Percentiles rank a stretch among this genome's conserved stretches.
Conservation (phyloP, 2,329 filamentous ascomycete species). For the Xylaria sp. region DNA sequence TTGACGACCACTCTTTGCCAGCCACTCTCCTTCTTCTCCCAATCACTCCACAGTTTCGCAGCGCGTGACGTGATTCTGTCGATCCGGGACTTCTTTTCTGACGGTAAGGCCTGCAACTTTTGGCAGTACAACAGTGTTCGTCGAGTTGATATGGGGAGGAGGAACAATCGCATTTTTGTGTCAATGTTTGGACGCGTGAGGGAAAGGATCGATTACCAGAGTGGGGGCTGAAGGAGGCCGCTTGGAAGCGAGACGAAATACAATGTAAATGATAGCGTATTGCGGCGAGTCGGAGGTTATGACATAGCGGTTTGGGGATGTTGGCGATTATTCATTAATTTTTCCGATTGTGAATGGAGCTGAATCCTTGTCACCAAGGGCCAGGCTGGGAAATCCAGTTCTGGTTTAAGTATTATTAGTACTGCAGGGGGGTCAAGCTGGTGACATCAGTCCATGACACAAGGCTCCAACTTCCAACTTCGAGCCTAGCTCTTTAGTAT, state of each 20-base stretch:
- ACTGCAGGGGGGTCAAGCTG: constrained; percentile 4
- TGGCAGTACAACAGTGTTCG: constrained; percentile 94
- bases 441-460: constrained; percentile 21
- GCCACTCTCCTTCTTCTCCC: constrained; percentile 84
- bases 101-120: constrained; percentile 68
- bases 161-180: constrained; percentile 83
- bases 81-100: constrained; percentile 64
- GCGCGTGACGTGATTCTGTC: constrained; percentile 79
- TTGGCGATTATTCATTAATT: not conserved
- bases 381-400: not conserved
- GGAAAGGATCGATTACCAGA: not conserved
- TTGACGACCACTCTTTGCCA: constrained; percentile 90
- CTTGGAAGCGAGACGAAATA: not conserved
- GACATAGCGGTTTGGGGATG: constrained; percentile 14
- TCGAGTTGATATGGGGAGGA: constrained; percentile 91
- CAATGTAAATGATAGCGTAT: not conserved
- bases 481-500: not conserved
- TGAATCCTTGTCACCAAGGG: not conserved
- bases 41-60: constrained; percentile 80
- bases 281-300: constrained; percentile 13
- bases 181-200: constrained; percentile 7
- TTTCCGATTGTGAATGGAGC: constrained; percentile 1
- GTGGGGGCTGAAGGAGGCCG: not conserved
- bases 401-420: constrained; percentile 15
- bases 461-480: not conserved